These are phyloP conservation scores for Calendula officinalis DNA, from an alignment of 129 eudicot genomes.

Conservation along the genomic window DNA sequence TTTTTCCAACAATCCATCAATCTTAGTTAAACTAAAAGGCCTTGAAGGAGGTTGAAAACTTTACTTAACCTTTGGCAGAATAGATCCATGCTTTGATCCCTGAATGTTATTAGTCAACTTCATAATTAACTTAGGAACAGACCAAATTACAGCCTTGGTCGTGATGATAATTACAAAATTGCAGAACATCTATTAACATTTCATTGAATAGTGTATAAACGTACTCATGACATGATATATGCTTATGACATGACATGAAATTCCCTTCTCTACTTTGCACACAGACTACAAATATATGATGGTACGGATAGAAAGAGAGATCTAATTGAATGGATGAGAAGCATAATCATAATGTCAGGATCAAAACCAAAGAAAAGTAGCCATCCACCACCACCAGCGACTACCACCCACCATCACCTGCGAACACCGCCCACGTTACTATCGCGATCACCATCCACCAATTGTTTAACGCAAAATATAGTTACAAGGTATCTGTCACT, in stretches of 20 bases:
- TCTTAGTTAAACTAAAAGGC: too few species aligned
- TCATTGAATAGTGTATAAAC: conserved; percentile 18
- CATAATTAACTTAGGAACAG: conserved; percentile 13
- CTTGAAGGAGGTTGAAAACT: conserved; percentile 4
- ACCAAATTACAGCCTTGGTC: conserved; percentile 29
- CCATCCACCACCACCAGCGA: too few species aligned
- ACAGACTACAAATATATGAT: conserved; percentile 17
- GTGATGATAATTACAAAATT: conserved; percentile 10
- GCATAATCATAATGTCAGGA: conserved; percentile 8
- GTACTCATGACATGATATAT: conserved; percentile 32
- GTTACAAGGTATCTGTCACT: too few species aligned
- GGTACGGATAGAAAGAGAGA: conserved; percentile 10
- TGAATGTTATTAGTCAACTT: conserved; percentile 27
- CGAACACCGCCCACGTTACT: too few species aligned
- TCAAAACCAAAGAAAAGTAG: conserved; percentile 25
- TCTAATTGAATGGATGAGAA: conserved; percentile 16
- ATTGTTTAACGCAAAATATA: too few species aligned
- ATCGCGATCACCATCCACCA: too few species aligned
- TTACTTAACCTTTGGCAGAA: conserved; percentile 30
- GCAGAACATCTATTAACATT: conserved; percentile 7
- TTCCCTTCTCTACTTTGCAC: conserved; percentile 9
- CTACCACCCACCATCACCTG: too few species aligned
- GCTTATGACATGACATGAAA: conserved; percentile 30
- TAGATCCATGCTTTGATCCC: conserved; percentile 31
- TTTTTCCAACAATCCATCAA: too few species aligned